These are phyloP conservation scores for Epicoccum nigrum DNA, from an alignment of 2,329 filamentous ascomycete genomes.

Conservation along the genomic window DNA sequence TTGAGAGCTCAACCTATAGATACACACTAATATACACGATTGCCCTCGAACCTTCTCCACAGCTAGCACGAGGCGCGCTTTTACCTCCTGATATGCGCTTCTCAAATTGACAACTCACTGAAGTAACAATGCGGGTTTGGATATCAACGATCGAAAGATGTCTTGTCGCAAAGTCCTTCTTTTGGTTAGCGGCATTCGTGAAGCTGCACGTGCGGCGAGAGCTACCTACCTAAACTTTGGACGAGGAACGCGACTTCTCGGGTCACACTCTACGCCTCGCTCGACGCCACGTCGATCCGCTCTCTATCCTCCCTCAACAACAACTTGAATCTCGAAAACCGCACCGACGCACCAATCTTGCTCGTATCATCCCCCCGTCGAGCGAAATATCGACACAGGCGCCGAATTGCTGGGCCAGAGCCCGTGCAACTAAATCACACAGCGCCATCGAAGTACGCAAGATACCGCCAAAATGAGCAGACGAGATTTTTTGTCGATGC, in stretches of 20 bases:
- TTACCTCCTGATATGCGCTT: too few relatives aligned
- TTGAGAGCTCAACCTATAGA: not conserved
- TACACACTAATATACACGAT: not conserved
- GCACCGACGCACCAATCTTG: too few relatives aligned
- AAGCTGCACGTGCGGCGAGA: slow-evolving; percentile 23
- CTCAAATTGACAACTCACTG: too few relatives aligned
- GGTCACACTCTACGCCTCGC: not conserved
- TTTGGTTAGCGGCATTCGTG: slow-evolving; percentile 23
- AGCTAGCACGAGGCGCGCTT: too few relatives aligned
- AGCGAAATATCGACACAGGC: not conserved
- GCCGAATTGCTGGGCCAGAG: slow-evolving; percentile 6
- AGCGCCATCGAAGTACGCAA: not conserved
- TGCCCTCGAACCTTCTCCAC: too few relatives aligned
- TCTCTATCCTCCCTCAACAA: not conserved
- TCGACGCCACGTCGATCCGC: not conserved
- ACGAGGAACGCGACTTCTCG: slow-evolving; percentile 16
- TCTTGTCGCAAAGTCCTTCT: slow-evolving; percentile 27
- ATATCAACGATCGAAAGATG: not conserved
- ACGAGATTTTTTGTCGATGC: slow-evolving; percentile 88
- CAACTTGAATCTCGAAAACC: not conserved
- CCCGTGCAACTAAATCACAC: not conserved
- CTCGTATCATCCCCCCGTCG: not conserved
- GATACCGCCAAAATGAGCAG: slow-evolving; percentile 59
- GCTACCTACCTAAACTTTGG: slow-evolving; percentile 24
- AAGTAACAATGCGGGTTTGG: not conserved